Evolutionary conservation across 1,284 basidiomycete species (phyloP).

Genomic region (Moesziomyces aphidis): DNA sequence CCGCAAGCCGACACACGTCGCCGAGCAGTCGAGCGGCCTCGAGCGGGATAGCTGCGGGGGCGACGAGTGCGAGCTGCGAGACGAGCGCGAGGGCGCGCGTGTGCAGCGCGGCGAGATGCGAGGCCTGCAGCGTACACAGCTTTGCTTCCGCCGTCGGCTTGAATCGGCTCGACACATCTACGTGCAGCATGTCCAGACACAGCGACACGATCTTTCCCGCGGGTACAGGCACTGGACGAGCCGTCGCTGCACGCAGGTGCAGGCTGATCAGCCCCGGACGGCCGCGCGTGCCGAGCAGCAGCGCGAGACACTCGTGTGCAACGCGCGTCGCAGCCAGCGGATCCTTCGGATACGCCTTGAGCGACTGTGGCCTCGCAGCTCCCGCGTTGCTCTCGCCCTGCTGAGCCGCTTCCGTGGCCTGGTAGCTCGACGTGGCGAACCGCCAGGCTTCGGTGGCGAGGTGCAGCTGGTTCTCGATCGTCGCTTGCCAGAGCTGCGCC

Average conservation of each 20-base stretch:
- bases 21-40: constrained; percentile 20
- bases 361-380: constrained; percentile 12
- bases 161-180: constrained; percentile 58
- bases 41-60: constrained; percentile 29
- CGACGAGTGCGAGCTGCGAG: constrained; percentile 27
- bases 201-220: constrained; percentile 72
- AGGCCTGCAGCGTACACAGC: constrained; percentile 34
- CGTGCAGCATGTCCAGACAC: constrained; percentile 71
- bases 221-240: constrained; percentile 79
- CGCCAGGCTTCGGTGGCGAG: constrained; percentile 29
- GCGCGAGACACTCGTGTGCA: constrained; percentile 23
- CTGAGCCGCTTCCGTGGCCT: constrained; percentile 3
- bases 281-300: constrained; percentile 38
- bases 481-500: constrained; percentile 54
- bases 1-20: constrained; percentile 40
- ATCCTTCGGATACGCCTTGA: constrained; percentile 26
- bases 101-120: constrained; percentile 23
- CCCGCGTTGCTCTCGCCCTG: not conserved
- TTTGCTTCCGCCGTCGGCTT: constrained; percentile 42
- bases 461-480: constrained; percentile 27
- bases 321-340: constrained; percentile 31
- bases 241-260: constrained; percentile 69
- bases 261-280: constrained; percentile 30
- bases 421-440: constrained; percentile 36
- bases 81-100: constrained; percentile 37